A percentile compares a stretch with the other conserved stretches of the same genome.
Evolutionary conservation across 805 yeast species (phyloP).

Genomic region (Candida maris): DNA sequence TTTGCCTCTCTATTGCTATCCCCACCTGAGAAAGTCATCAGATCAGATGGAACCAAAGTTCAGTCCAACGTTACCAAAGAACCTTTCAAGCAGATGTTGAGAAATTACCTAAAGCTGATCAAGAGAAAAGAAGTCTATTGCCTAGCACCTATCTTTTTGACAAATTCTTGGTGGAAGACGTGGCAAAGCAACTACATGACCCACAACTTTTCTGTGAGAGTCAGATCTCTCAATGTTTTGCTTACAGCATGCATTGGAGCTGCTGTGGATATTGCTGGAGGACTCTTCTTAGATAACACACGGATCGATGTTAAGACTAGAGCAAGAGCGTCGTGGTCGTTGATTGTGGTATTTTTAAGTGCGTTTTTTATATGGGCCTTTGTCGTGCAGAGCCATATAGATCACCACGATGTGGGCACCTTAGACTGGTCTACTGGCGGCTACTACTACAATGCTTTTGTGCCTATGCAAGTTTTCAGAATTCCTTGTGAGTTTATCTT

Average conservation of each 20-base stretch:
- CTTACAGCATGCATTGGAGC: slow-evolving; percentile 20
- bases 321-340: slow-evolving; percentile 17
- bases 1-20: slow-evolving; percentile 20
- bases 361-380: slow-evolving; percentile 22
- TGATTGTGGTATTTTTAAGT: slow-evolving; percentile 6
- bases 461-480: slow-evolving; percentile 24
- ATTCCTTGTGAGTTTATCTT: slow-evolving; percentile 21
- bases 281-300: slow-evolving; percentile 17
- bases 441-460: slow-evolving; percentile 14
- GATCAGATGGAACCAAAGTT: slow-evolving; percentile 26
- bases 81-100: slow-evolving; percentile 6
- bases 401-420: slow-evolving; percentile 4
- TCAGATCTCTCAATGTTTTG: slow-evolving; percentile 24
- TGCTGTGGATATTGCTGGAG: slow-evolving; percentile 18
- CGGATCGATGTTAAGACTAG: slow-evolving; percentile 11
- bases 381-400: slow-evolving; percentile 9
- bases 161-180: slow-evolving; percentile 22
- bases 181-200: slow-evolving; percentile 24
- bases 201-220: slow-evolving; percentile 24
- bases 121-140: slow-evolving; percentile 18
- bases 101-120: slow-evolving; percentile 6
- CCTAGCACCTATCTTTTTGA: slow-evolving; percentile 21
- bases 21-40: slow-evolving; percentile 26
- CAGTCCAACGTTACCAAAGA: slow-evolving; percentile 9
- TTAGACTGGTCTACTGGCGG: slow-evolving; percentile 22